Base-by-base conservation (phyloP, 345 rosid genomes). In the Rhizophora mangle region DNA sequence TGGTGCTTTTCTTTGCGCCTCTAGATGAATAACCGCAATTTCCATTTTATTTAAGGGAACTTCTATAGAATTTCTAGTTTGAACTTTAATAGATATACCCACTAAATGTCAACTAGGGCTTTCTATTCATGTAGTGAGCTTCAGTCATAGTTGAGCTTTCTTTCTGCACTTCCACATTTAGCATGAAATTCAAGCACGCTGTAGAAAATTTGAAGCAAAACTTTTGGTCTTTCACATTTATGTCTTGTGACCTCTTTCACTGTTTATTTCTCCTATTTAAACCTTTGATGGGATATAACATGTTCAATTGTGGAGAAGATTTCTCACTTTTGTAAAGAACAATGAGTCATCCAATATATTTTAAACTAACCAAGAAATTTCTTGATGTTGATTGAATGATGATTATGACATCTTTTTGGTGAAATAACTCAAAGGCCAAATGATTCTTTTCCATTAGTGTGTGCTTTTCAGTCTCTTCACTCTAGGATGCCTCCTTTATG, bases 11-110 rank as follows among this genome's bases (percentile, higher is more conserved):
- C 78, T 88, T 67, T 72, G 78, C 46, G 62, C 56, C 62, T 71
- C 68, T 56, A 57, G 74, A 63, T 78, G 66, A 24, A 63, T 74
- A 31, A 71, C 64, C n/a, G 39, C 71, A 67, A 72, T 79, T 62
- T 82, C 88, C 68, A 84, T 84, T 62, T 29, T 62, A 62, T 72
- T 57, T 18, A 81, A 79, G 15, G 79, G 76, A 51, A 79, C 82
- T 65, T 76, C 83, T 20, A 64, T 64, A n/a, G 93, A 93, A 65
- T 85, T 79, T 72, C 87, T 83, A 1, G 90, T 85, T 74, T 86
- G 92, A 63, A 85, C 96, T 86, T 93, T 92, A 66, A 86, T 29
- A 53, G 97, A 90, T 53, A 92, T 88, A 67, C 86, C 85, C 21
- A 79, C 53, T 46, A 90, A 87, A 60, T 74, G 82, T 61, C 78